Conservation (phyloP, 2,329 filamentous ascomycete species). For the Pleurostoma richardsiae region DNA sequence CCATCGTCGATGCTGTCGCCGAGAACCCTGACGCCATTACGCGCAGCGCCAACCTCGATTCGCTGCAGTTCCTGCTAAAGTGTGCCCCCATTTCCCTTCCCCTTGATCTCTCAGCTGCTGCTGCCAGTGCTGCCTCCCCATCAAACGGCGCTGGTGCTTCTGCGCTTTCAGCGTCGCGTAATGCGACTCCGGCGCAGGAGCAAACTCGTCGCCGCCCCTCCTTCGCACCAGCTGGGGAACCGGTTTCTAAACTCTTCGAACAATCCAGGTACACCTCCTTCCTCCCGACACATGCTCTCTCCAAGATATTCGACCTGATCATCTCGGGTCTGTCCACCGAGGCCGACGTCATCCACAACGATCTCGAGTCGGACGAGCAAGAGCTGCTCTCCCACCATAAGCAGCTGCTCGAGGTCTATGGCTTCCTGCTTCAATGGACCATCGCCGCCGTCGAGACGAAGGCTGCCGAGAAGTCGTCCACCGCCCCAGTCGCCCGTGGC, state of each 20-base stretch:
- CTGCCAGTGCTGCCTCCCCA: constrained; percentile 14
- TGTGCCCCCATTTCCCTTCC: constrained; percentile 59
- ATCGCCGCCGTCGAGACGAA: constrained; percentile 92
- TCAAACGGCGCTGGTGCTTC: constrained; percentile 3
- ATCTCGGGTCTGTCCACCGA: constrained; percentile 82
- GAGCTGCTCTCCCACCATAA: constrained; percentile 84
- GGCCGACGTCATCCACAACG: constrained; percentile 77
- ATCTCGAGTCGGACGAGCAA: constrained; percentile 89
- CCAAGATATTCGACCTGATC: constrained; percentile 88
- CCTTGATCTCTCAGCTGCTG: constrained; percentile 11
- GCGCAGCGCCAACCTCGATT: constrained; percentile 78
- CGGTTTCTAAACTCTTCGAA: constrained; percentile 58
- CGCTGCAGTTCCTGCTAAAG: constrained; percentile 94
- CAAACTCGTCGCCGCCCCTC: neutral
- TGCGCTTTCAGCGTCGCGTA: neutral
- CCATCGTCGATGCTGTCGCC: constrained; percentile 86
- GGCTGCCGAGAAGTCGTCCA: constrained; percentile 80
- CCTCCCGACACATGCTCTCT: constrained; percentile 75
- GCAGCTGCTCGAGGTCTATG: constrained; percentile 86
- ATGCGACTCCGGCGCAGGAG: neutral
- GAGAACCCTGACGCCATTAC: constrained; percentile 87
- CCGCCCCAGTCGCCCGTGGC: constrained; percentile 64
- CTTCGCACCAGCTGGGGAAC: constrained; percentile 27
- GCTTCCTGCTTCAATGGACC: constrained; percentile 91
- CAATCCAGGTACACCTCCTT: constrained; percentile 73